These are phyloP conservation scores for Penicillium sp. DNA, from an alignment of 2,329 filamentous ascomycete species.

Conservation along the genomic window DNA sequence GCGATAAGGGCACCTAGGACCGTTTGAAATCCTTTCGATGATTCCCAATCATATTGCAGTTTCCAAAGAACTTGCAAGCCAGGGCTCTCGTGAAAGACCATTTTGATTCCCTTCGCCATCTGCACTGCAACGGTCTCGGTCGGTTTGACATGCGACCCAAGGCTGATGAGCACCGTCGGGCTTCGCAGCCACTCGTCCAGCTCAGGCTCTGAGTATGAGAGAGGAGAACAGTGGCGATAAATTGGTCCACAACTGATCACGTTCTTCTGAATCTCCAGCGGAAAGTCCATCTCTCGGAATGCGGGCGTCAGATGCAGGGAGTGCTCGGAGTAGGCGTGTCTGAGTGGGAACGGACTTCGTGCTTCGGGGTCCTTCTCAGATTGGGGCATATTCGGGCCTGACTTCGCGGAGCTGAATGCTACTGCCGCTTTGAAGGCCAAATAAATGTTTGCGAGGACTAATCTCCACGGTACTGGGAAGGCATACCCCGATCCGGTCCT, in stretches of 20 bases:
- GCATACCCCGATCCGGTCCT: constrained; percentile 47
- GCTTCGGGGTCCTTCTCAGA: constrained; percentile 29
- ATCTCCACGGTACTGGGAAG: constrained; percentile 48
- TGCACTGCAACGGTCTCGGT: constrained; percentile 28
- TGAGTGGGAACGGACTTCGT: constrained; percentile 28
- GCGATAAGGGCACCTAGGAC: constrained; percentile 12
- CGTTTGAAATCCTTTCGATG: constrained; percentile 9
- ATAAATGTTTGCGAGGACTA: constrained; percentile 46
- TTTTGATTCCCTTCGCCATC: constrained; percentile 42
- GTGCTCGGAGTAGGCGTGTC: constrained; percentile 26
- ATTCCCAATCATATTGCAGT: constrained; percentile 26
- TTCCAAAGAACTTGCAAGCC: constrained; percentile 45
- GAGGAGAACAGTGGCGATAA: constrained; percentile 32
- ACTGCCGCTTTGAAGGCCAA: constrained; percentile 30
- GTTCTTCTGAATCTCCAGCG: constrained; percentile 39
- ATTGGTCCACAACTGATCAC: constrained; percentile 51
- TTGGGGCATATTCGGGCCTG: constrained; percentile 20
- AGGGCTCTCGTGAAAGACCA: constrained; percentile 39
- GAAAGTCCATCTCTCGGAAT: constrained; percentile 43
- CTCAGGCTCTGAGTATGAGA: constrained; percentile 42
- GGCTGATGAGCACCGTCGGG: constrained; percentile 51
- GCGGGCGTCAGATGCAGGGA: constrained; percentile 31
- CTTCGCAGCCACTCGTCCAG: constrained; percentile 45
- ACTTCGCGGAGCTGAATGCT: constrained; percentile 9
- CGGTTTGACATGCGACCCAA: constrained; percentile 43